Evolutionary conservation across 257 asterid species (phyloP).

Genomic region (Scutellaria minor): DNA sequence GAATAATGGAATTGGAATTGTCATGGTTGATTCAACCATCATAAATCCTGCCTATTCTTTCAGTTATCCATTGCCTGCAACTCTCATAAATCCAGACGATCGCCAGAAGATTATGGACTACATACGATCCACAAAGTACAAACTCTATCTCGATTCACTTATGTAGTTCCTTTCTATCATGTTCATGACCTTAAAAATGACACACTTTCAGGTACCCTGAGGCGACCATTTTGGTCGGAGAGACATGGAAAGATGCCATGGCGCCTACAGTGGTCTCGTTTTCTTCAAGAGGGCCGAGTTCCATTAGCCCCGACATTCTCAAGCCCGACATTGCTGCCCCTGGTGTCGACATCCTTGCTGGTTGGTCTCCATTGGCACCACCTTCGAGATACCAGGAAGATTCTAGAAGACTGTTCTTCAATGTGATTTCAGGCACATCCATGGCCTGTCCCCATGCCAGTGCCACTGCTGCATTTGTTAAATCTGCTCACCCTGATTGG

Average conservation of each 20-base stretch:
- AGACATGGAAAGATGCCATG: conserved; percentile 47
- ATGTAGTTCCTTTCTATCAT: neutral
- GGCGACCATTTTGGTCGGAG: conserved; percentile 50
- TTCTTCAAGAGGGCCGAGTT: conserved; percentile 62
- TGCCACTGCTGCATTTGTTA: conserved; percentile 51
- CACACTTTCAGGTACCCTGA: conserved; percentile 43
- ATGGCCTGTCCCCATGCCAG: conserved; percentile 62
- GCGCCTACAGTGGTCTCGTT: conserved; percentile 57
- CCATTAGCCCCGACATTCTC: conserved; percentile 55
- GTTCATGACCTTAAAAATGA: neutral
- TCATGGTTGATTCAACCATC: conserved; percentile 40
- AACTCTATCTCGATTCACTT: too few species aligned
- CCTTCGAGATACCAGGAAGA: conserved; percentile 35
- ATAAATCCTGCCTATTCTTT: conserved; percentile 45
- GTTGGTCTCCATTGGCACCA: conserved; percentile 54
- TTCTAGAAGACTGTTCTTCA: conserved; percentile 35
- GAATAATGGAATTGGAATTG: conserved; percentile 46
- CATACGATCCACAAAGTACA: conserved; percentile 47
- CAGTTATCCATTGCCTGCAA: conserved; percentile 53
- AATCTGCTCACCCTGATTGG: conserved; percentile 47
- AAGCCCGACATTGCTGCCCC: conserved; percentile 66
- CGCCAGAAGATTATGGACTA: conserved; percentile 45
- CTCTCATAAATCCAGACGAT: conserved; percentile 45
- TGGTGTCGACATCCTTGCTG: conserved; percentile 64
- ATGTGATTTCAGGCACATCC: conserved; percentile 57